Evolutionary conservation across 2,329 filamentous ascomycete genomes (phyloP), one percentile per base, ranked within the genome.

Genomic region (Lithohypha guttulata): DNA sequence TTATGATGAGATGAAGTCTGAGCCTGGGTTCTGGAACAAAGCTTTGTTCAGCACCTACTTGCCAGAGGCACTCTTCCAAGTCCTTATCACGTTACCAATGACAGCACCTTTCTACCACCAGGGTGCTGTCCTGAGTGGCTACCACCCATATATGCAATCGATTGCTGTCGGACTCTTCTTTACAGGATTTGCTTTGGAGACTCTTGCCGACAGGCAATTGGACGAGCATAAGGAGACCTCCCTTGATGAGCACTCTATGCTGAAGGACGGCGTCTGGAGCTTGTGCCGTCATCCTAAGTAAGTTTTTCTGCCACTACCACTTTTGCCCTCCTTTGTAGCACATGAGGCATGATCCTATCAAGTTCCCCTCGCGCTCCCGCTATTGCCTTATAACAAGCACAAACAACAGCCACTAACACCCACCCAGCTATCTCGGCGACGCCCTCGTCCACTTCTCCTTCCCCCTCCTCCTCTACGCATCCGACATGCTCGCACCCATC

Each of bases 261-360:
- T 69, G 44, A 64, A 67, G 10, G 63, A 71, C n/a, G 73, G 73
- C 9, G 74, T 78, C 20, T 77, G 72, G 71, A 73, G 70, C 48
- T 64, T 77, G 21, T 72, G 77, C 18, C 59, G 75, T 34, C 73
- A 77, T 56, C 74, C 74, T 0, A 77, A 77, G 72, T 76, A 60
- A 55, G 69, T 59, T 8, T 6, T n/a, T 6, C 7, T 20, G 19
- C 11, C 22, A 10, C 3, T 22, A 11, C 13, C 4, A 3, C 2
- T 5, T 14, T 19, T 37, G 6, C 18, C 18, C 20, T 11, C 17
- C n/a, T 4, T 22, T 23, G 6, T 15, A 9, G 7, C 14, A n/a
- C 7, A n/a, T 7, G 23, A n/a, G n/a, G 7, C 7, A 25, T 25
- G n/a, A 25, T n/a, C 23, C 7, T 31, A 8, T 31, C 10, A 7